Conservation (phyloP, 2,329 filamentous ascomycete genomes). For the Cercospora nicotianae region DNA sequence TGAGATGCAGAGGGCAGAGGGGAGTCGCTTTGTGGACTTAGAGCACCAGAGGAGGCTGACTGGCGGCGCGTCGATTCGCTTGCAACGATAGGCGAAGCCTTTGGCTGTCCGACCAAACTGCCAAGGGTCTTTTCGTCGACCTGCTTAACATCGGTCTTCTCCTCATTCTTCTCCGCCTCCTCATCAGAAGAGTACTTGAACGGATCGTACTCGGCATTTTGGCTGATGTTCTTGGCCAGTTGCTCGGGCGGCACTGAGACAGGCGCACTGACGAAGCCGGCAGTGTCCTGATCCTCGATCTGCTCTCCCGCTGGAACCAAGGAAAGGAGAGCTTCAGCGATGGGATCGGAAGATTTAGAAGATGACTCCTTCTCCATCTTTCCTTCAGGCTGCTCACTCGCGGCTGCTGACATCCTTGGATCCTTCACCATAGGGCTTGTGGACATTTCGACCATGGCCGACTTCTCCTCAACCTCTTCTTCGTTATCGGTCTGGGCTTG, state of each 20-base stretch:
- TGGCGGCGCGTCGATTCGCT: not conserved
- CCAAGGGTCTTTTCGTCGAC: constrained; percentile 7
- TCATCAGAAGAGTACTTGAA: constrained; percentile 7
- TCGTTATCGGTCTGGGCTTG: not conserved
- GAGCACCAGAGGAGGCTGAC: not conserved
- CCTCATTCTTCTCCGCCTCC: not conserved
- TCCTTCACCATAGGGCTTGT: constrained; percentile 9
- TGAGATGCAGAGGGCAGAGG: constrained; percentile 3
- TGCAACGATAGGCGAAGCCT: not conserved
- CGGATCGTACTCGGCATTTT: constrained; percentile 8
- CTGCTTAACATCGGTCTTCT: not conserved
- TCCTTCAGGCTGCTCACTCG: not conserved
- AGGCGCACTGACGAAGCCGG: constrained; percentile 7
- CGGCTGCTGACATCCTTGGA: constrained; percentile 5
- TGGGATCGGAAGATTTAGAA: not conserved
- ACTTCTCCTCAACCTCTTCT: not conserved
- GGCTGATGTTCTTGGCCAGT: not conserved
- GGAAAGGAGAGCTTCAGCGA: constrained; percentile 2
- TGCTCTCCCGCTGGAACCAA: constrained; percentile 7
- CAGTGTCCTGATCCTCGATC: constrained; percentile 5
- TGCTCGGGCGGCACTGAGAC: constrained; percentile 4
- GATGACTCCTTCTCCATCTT: not conserved
- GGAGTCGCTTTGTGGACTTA: constrained; percentile 3
- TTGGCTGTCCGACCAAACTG: constrained; percentile 5
- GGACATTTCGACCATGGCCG: not conserved